Evolutionary conservation across 441 rosid genomes (phyloP).

Genomic region (Erodium chrysanthum): DNA sequence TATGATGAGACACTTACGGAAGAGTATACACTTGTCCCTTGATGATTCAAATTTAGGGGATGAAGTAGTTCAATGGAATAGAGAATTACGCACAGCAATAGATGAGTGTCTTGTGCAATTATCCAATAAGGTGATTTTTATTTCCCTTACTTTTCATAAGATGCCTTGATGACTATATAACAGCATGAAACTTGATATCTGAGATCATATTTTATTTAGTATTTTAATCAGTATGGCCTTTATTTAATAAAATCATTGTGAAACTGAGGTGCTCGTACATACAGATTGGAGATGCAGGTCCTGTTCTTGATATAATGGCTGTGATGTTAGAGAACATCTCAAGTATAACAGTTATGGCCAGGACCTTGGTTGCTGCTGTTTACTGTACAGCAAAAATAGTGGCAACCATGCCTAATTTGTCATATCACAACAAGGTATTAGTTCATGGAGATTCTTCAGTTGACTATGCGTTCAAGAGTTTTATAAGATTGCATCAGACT

Average conservation of each 20-base stretch:
- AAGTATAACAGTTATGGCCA: conserved; percentile 53
- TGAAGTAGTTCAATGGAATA: conserved; percentile 52
- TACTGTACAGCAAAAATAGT: conserved; percentile 82
- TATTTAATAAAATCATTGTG: neutral
- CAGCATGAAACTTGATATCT: neutral
- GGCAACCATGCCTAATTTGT: conserved; percentile 68
- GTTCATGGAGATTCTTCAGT: neutral
- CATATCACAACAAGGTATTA: conserved; percentile 74
- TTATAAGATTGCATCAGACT: conserved; percentile 5
- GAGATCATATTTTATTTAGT: neutral
- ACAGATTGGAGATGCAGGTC: conserved; percentile 93
- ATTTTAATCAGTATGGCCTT: neutral
- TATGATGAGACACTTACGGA: conserved; percentile 67
- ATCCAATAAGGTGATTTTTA: conserved; percentile 44
- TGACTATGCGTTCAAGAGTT: neutral
- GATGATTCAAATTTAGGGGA: conserved; percentile 53
- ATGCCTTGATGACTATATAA: neutral
- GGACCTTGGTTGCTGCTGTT: conserved; percentile 66
- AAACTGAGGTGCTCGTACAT: neutral
- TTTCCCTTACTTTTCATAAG: conserved; percentile 12
- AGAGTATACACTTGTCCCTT: conserved; percentile 70
- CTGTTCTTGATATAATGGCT: conserved; percentile 83
- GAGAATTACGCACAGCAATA: conserved; percentile 46
- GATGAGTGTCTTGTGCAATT: conserved; percentile 80
- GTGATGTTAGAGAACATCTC: conserved; percentile 87